Evolutionary conservation across 140 eudicot genomes (phyloP).

Genomic region (Erigeron philadelphicus): DNA sequence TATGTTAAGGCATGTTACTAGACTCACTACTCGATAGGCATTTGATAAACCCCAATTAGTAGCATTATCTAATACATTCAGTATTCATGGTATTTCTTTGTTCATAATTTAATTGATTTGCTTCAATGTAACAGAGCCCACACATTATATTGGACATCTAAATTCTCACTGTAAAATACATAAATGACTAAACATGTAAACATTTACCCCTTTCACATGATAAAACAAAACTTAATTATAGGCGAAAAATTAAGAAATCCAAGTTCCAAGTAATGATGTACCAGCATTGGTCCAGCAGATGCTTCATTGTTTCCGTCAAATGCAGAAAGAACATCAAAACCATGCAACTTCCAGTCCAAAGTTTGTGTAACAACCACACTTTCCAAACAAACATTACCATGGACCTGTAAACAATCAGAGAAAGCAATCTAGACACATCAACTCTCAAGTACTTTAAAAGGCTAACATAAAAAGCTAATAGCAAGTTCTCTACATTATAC

Average conservation of each 20-base stretch:
- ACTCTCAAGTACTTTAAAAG: constrained; percentile 2
- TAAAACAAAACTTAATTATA: neutral
- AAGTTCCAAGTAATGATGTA: constrained; percentile 23
- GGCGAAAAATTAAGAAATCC: neutral
- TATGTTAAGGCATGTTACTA: neutral
- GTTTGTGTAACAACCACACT: constrained; percentile 80
- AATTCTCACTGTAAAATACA: neutral
- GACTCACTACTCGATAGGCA: neutral
- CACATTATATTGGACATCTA: neutral
- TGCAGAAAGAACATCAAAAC: constrained; percentile 94
- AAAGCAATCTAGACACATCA: neutral
- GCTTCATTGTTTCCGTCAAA: constrained; percentile 75
- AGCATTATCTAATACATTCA: neutral
- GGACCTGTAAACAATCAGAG: constrained; percentile 51
- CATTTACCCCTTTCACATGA: constrained; percentile 22
- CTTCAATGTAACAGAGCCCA: neutral
- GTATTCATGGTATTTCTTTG: neutral
- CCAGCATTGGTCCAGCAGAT: constrained; percentile 86
- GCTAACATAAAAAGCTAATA: constrained; percentile 7
- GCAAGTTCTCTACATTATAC: neutral
- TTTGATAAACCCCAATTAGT: neutral
- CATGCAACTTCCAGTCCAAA: constrained; percentile 89
- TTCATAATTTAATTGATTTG: neutral
- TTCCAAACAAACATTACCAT: constrained; percentile 87
- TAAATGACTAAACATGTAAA: neutral